These are phyloP conservation scores for Metarhizium rileyi DNA, from an alignment of 2,329 filamentous ascomycete species.

Conservation along the genomic window DNA sequence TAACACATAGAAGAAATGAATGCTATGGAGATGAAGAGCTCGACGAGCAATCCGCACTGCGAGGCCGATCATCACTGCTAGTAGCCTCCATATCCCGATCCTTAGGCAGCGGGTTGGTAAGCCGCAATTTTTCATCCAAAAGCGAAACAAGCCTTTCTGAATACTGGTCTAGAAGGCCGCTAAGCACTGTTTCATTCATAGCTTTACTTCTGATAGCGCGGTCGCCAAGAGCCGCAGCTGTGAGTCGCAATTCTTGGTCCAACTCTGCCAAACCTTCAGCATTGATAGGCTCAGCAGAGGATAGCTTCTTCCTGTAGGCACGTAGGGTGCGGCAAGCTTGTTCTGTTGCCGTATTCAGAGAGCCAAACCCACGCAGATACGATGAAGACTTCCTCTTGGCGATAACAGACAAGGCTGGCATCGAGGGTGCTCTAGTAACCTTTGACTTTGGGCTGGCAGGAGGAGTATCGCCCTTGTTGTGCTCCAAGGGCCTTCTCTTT, in stretches of 20 bases:
- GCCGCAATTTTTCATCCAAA: constrained; percentile 60
- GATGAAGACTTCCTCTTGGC: constrained; percentile 39
- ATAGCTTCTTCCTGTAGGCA: constrained; percentile 53
- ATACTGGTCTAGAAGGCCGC: constrained; percentile 63
- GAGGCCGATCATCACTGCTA: constrained; percentile 18
- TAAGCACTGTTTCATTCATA: constrained; percentile 49
- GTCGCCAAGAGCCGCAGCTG: constrained; percentile 50
- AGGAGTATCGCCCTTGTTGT: constrained; percentile 35
- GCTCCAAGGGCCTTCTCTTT: constrained; percentile 35
- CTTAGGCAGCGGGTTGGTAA: constrained; percentile 27
- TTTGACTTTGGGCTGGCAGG: constrained; percentile 40
- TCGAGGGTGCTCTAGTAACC: constrained; percentile 41
- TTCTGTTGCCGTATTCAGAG: constrained; percentile 53
- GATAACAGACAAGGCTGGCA: constrained; percentile 37
- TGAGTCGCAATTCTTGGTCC: constrained; percentile 55
- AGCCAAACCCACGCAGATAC: constrained; percentile 42
- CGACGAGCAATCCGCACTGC: constrained; percentile 24
- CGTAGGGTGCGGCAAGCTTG: constrained; percentile 53
- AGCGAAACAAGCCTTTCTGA: constrained; percentile 61
- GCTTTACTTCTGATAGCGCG: constrained; percentile 43
- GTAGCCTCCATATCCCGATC: constrained; percentile 20
- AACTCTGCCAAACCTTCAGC: constrained; percentile 51
- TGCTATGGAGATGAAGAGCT: constrained; percentile 24
- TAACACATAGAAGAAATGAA: constrained; percentile 9
- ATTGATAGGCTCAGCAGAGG: constrained; percentile 45